These are phyloP conservation scores for Saturnispora gosingensis DNA, from an alignment of 805 yeast genomes.

Conservation along the genomic window DNA sequence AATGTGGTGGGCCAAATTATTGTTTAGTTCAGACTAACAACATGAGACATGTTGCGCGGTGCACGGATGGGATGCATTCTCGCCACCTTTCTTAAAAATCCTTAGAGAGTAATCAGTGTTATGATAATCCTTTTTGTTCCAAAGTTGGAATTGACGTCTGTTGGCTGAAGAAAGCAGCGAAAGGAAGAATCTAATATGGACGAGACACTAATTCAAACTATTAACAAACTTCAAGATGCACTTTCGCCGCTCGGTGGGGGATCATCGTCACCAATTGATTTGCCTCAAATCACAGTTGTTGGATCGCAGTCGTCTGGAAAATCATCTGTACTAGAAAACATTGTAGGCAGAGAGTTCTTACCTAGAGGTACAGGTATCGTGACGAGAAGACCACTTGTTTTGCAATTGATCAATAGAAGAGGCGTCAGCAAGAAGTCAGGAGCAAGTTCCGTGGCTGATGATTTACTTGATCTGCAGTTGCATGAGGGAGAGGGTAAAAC, in stretches of 20 bases:
- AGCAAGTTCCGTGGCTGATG: constrained; percentile 19
- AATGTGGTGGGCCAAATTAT: not conserved
- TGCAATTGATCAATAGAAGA: constrained; percentile 63
- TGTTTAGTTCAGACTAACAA: not conserved
- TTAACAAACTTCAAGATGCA: constrained; percentile 91
- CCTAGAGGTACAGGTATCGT: constrained; percentile 93
- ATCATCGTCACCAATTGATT: constrained; percentile 77
- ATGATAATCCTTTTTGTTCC: not conserved
- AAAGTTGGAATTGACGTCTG: not conserved
- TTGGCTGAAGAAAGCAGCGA: not conserved
- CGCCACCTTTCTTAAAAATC: not conserved
- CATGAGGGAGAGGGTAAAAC: constrained; percentile 37
- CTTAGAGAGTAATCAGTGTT: not conserved
- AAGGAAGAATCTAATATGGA: constrained; percentile 41
- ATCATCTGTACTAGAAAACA: constrained; percentile 81
- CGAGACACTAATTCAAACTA: constrained; percentile 69
- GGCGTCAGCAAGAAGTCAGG: constrained; percentile 20
- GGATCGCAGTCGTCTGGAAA: constrained; percentile 90
- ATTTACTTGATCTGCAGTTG: constrained; percentile 37
- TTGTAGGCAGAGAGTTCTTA: constrained; percentile 83
- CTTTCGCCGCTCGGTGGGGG: constrained; percentile 93
- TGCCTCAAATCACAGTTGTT: constrained; percentile 92
- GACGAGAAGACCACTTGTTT: constrained; percentile 77
- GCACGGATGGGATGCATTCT: not conserved
- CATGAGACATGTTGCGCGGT: not conserved